These are phyloP conservation scores for Neofusicoccum sp. DNA, from an alignment of 2,329 filamentous ascomycete genomes.

Conservation along the genomic window DNA sequence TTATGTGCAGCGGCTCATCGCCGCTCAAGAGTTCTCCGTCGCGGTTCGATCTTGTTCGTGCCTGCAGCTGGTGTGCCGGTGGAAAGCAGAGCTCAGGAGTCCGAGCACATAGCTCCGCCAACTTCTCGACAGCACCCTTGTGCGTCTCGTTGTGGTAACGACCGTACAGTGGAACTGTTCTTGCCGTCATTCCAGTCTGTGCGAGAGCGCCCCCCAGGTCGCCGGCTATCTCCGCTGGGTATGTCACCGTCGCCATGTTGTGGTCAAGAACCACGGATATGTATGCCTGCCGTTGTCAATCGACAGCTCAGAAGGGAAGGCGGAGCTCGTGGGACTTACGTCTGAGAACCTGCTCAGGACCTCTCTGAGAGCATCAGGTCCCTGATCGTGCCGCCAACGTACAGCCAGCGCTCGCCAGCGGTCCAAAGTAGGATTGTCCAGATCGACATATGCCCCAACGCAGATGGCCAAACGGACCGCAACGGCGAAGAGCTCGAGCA, in stretches of 20 bases:
- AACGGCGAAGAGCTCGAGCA: neutral
- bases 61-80: no score
- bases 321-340: neutral
- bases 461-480: slow-evolving; percentile 13
- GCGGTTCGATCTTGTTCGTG: no score
- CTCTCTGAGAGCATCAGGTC: neutral
- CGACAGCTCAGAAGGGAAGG: neutral
- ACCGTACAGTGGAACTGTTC: no score
- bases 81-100: no score
- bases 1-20: no score
- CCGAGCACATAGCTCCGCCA: no score
- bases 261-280: neutral
- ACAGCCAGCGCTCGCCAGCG: neutral
- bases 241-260: neutral
- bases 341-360: neutral
- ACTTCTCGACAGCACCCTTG: no score
- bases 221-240: neutral
- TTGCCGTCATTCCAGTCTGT: neutral
- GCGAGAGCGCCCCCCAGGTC: neutral
- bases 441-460: slow-evolving; percentile 18
- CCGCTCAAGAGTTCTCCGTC: no score
- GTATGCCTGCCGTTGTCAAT: neutral
- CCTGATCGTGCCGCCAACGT: neutral
- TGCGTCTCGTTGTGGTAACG: no score
- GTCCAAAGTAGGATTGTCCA: neutral